Conservation (phyloP, 2,329 filamentous ascomycete genomes). For the Pseudogymnoascus sp. region DNA sequence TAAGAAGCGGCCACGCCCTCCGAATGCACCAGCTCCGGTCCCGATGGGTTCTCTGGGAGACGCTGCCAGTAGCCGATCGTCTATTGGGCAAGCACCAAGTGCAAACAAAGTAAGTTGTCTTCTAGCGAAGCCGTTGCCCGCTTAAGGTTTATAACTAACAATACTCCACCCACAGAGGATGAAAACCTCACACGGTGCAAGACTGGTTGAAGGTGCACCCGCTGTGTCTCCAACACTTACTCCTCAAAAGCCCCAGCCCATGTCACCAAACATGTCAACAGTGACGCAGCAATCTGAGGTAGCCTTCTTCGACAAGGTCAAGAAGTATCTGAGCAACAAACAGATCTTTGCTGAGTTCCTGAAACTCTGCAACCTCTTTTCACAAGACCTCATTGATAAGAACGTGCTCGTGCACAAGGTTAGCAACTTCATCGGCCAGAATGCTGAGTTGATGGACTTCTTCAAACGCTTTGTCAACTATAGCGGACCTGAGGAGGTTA, state of each 20-base stretch:
- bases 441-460: conserved; percentile 78
- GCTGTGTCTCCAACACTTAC: conserved; percentile 74
- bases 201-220: conserved; percentile 28
- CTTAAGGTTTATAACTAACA: conserved; percentile 1
- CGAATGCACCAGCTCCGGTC: conserved; percentile 31
- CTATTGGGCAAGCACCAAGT: conserved; percentile 27
- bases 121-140: background rate
- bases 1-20: conserved; percentile 71
- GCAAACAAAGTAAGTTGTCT: conserved; percentile 41
- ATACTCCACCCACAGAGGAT: conserved; percentile 45
- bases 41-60: conserved; percentile 21
- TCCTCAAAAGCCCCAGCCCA: conserved; percentile 64
- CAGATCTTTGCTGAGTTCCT: conserved; percentile 91
- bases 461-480: conserved; percentile 79
- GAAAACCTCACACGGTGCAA: conserved; percentile 64
- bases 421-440: conserved; percentile 76
- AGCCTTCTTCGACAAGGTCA: conserved; percentile 89
- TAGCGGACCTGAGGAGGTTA: conserved; percentile 65
- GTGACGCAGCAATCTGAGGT: conserved; percentile 79
- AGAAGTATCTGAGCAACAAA: conserved; percentile 92
- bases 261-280: conserved; percentile 64
- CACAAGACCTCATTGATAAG: conserved; percentile 83
- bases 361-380: conserved; percentile 93
- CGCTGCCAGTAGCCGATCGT: conserved; percentile 21
- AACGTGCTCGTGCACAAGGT: conserved; percentile 76